These are phyloP conservation scores for Porcisia hertigi DNA, from an alignment of 208 protist species.

Conservation along the genomic window DNA sequence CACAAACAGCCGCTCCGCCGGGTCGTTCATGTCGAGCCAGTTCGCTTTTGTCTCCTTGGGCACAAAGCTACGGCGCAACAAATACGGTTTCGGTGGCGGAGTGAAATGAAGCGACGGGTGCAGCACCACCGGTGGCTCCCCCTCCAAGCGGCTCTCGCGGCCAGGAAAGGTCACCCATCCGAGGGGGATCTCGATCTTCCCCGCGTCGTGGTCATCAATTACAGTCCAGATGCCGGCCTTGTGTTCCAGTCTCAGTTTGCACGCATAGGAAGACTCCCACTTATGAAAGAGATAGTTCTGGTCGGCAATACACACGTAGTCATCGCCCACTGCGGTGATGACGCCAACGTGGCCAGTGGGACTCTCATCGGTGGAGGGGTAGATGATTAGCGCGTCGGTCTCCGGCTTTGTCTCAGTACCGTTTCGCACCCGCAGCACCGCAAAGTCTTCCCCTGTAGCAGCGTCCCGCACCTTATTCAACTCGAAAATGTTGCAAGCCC, in stretches of 20 bases:
- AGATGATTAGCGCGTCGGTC: conserved; percentile 80
- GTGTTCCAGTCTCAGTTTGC: conserved; percentile 56
- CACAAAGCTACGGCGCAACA: conserved; percentile 60
- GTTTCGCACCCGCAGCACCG: conserved; percentile 58
- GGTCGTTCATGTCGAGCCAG: conserved; percentile 83
- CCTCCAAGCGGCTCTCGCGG: conserved; percentile 55
- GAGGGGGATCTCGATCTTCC: conserved; percentile 59
- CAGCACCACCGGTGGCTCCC: conserved; percentile 36
- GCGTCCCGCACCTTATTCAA: conserved; percentile 69
- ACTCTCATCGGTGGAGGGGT: conserved; percentile 53
- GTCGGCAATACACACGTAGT: conserved; percentile 83
- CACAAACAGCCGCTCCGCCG: conserved; percentile 74
- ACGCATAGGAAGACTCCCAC: conserved; percentile 65
- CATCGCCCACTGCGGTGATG: conserved; percentile 86
- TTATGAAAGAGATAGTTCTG: conserved; percentile 89
- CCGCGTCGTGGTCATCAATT: conserved; percentile 57
- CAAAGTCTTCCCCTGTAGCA: conserved; percentile 47
- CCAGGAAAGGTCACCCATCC: conserved; percentile 88
- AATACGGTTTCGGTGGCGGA: conserved; percentile 44
- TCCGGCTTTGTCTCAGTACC: conserved; percentile 60
- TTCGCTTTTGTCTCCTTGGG: conserved; percentile 45
- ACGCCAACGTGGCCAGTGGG: conserved; percentile 75
- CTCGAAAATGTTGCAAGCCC: conserved; percentile 82
- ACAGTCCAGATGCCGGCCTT: conserved; percentile 64
- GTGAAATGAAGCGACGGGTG: conserved; percentile 69